phyloP scores from a whole-genome alignment of 2,329 filamentous ascomycete species.

The Sporothrix globosa region DNA sequence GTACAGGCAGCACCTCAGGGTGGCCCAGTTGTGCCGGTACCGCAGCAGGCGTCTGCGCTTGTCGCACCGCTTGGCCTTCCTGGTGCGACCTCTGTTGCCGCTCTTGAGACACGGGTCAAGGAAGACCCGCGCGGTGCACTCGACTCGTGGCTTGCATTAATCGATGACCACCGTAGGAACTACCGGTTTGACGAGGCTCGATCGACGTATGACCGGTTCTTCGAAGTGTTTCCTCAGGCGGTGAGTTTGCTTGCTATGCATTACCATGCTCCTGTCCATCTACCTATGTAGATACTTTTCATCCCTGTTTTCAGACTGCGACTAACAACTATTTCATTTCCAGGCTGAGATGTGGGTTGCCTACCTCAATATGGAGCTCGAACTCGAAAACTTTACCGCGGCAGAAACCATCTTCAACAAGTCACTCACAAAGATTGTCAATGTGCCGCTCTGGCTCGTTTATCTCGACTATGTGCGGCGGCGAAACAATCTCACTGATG shows the following conservation, averaged over 20 bases:
- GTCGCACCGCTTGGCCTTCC: slow-evolving; percentile 33
- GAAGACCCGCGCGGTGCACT: slow-evolving; percentile 92
- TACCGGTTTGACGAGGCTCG: slow-evolving; percentile 82
- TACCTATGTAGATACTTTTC: no score
- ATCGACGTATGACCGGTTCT: slow-evolving; percentile 80
- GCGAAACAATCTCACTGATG: slow-evolving; percentile 84
- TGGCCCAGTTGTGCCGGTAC: slow-evolving; percentile 32
- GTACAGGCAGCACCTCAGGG: neutral
- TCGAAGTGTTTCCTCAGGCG: slow-evolving; percentile 84
- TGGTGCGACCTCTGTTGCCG: slow-evolving; percentile 73
- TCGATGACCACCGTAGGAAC: slow-evolving; percentile 79
- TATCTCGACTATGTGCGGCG: slow-evolving; percentile 96
- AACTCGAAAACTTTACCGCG: slow-evolving; percentile 76
- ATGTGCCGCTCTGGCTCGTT: slow-evolving; percentile 85
- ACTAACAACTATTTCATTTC: neutral
- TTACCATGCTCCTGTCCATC: neutral
- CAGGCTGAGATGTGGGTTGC: slow-evolving; percentile 91
- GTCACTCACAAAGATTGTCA: slow-evolving; percentile 76
- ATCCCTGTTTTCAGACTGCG: no score
- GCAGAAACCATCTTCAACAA: slow-evolving; percentile 82
- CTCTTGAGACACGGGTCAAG: slow-evolving; percentile 86
- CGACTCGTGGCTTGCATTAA: slow-evolving; percentile 86
- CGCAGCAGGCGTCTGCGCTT: slow-evolving; percentile 34
- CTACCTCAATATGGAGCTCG: slow-evolving; percentile 87
- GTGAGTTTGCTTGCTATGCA: slow-evolving; percentile 53